phyloP scores from a whole-genome alignment of 495 filamentous ascomycete species.

The Aspergillus conjunctus region DNA sequence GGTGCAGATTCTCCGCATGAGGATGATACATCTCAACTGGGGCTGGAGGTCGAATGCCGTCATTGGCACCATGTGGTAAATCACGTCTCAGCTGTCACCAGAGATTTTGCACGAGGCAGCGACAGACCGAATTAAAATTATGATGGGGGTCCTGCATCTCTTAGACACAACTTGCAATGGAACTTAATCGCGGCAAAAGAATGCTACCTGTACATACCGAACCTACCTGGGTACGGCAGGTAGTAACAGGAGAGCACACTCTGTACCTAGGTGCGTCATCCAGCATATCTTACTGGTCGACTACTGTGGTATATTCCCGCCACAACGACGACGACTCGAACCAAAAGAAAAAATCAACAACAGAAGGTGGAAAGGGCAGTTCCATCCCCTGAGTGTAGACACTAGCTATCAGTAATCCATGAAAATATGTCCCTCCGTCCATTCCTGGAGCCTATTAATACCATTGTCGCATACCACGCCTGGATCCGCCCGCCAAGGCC shows the following conservation, averaged over 20 bases:
- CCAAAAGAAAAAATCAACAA: background rate
- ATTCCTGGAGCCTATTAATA: no score
- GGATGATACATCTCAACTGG: constrained; percentile 1
- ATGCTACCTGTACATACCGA: no score
- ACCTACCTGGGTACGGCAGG: no score
- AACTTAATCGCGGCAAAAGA: no score
- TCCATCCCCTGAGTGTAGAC: no score
- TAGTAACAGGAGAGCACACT: no score
- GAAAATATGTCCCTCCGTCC: no score
- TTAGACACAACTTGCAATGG: background rate
- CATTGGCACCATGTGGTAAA: constrained; percentile 18
- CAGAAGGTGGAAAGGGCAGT: background rate
- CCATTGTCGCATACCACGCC: background rate
- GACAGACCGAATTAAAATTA: background rate
- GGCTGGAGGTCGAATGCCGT: constrained; percentile 1
- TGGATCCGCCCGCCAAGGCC: constrained; percentile 22
- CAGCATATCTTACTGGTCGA: constrained; percentile 7
- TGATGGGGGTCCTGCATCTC: background rate
- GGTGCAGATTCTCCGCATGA: background rate
- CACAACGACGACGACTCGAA: background rate
- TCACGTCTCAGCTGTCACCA: constrained; percentile 13
- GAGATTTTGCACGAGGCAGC: constrained; percentile 2
- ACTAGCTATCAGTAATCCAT: no score
- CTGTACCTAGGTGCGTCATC: background rate
- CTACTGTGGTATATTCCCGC: background rate